A percentile compares a stretch with the other conserved stretches of the same genome.
Conservation (phyloP, 441 rosid genomes). For the Syzygium malaccense region DNA sequence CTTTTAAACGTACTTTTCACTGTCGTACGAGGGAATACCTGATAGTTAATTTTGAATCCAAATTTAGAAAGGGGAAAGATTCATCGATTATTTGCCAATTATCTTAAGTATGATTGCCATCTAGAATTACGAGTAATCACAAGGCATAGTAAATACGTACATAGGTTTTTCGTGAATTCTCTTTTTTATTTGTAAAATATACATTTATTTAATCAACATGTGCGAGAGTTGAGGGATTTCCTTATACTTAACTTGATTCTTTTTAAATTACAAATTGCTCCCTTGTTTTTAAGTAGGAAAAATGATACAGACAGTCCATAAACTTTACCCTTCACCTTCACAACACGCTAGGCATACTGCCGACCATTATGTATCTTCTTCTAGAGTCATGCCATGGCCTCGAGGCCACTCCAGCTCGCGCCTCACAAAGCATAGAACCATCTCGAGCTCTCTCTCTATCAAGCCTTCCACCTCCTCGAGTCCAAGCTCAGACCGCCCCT, state of each 20-base stretch:
- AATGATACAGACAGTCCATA: too few relatives aligned
- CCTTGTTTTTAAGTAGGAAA: too few relatives aligned
- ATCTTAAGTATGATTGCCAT: background rate
- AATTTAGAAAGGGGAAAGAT: background rate
- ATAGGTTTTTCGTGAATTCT: background rate
- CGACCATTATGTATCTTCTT: background rate
- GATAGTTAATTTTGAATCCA: background rate
- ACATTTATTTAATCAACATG: too few relatives aligned
- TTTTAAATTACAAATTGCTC: background rate
- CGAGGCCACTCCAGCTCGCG: conserved; percentile 18
- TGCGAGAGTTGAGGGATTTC: background rate
- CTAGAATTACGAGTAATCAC: background rate
- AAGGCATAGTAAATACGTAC: background rate
- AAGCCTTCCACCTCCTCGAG: conserved; percentile 42
- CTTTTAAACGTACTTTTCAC: background rate
- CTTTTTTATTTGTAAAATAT: too few relatives aligned
- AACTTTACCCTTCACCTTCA: background rate
- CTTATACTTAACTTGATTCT: background rate
- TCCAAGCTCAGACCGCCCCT: conserved; percentile 51
- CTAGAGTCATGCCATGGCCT: background rate
- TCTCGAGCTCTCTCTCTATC: conserved; percentile 41
- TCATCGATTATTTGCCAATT: background rate
- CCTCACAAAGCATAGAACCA: conserved; percentile 40
- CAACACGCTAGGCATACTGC: background rate
- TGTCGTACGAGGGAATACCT: background rate